phyloP scores from a whole-genome alignment of 2,329 filamentous ascomycete genomes.

The Ophiostoma fasciatum region DNA sequence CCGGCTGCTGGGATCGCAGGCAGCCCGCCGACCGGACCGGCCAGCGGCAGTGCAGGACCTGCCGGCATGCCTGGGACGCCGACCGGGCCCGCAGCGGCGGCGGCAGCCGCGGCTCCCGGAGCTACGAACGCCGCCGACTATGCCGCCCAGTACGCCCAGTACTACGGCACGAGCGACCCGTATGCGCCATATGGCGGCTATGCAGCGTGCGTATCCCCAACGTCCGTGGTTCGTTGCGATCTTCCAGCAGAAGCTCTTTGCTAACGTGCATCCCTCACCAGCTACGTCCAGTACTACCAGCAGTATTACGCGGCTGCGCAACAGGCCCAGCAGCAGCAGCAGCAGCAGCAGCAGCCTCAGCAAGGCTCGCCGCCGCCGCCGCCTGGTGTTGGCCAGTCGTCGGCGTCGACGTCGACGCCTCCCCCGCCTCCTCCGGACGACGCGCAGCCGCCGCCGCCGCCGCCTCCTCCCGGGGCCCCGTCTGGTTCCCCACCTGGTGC shows the following conservation, averaged over 20 bases:
- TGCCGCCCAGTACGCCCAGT: conserved; percentile 68
- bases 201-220: conserved; percentile 40
- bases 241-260: not conserved
- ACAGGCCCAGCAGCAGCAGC: conserved; percentile 34
- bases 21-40: conserved; percentile 21
- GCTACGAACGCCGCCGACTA: conserved; percentile 46
- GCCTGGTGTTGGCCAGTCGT: conserved; percentile 1
- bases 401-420: not conserved
- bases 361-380: conserved; percentile 18
- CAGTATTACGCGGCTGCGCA: conserved; percentile 48
- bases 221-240: not conserved
- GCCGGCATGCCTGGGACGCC: not conserved
- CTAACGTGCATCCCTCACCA: conserved; percentile 13
- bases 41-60: not conserved
- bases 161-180: conserved; percentile 56
- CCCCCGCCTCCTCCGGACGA: conserved; percentile 16
- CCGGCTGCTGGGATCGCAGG: conserved; percentile 22
- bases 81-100: not conserved
- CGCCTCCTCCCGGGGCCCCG: conserved; percentile 29
- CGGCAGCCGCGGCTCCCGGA: conserved; percentile 20
- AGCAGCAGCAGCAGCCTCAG: conserved; percentile 19
- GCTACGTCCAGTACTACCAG: conserved; percentile 58
- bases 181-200: conserved; percentile 89
- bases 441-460: conserved; percentile 43
- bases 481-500: conserved; percentile 35